Conservation (phyloP, 2,329 filamentous ascomycete species). For the Dactylellina sp. region DNA sequence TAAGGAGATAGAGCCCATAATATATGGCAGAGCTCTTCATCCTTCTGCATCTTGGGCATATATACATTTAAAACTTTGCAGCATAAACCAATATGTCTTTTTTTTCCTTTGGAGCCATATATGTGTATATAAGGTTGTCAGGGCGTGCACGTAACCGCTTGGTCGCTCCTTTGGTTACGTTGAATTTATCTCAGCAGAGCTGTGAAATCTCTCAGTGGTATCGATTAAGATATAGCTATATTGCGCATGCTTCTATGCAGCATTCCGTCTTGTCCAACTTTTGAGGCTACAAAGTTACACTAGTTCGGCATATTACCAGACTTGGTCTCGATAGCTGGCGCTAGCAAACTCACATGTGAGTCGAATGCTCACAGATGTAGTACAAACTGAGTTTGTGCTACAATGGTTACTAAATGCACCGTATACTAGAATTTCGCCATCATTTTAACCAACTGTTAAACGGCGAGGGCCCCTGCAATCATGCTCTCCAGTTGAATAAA, state of each 20-base stretch:
- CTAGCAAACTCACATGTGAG: conserved; percentile 5
- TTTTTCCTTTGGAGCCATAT: no score
- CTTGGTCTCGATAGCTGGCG: conserved; percentile 8
- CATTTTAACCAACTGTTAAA: not conserved
- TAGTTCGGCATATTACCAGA: conserved; percentile 10
- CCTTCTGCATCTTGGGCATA: no score
- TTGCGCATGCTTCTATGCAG: not conserved
- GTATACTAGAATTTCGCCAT: conserved; percentile 1
- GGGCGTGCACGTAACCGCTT: no score
- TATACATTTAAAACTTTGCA: no score
- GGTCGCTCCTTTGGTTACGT: no score
- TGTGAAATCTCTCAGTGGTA: not conserved
- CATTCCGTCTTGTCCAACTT: conserved; percentile 22
- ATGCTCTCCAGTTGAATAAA: no score
- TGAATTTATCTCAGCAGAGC: conserved; percentile 1
- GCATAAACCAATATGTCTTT: no score
- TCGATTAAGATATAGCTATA: not conserved
- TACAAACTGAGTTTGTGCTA: conserved; percentile 21
- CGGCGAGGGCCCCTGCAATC: no score
- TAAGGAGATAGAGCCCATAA: no score
- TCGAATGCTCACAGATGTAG: not conserved
- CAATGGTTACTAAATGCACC: not conserved
- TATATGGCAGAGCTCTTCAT: no score
- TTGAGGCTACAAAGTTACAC: conserved; percentile 18
- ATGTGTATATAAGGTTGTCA: no score